Conservation (phyloP, 2,329 filamentous ascomycete species). For the Penicillium sp. region DNA sequence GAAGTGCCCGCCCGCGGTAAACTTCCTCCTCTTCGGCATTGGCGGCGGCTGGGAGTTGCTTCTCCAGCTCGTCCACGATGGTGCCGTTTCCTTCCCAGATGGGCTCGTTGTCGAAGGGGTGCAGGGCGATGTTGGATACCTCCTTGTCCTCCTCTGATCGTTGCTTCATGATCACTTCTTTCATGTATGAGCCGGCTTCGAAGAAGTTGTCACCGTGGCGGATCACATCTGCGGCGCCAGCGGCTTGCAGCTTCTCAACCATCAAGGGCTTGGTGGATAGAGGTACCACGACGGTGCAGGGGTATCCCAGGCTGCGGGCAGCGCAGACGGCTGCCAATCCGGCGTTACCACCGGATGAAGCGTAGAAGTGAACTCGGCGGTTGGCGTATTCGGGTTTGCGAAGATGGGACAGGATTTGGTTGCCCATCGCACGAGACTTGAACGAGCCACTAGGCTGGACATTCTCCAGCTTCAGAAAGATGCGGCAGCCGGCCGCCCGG, state of each 20-base stretch:
- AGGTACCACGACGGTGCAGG: slow-evolving; percentile 77
- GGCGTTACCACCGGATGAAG: slow-evolving; percentile 80
- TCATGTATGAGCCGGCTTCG: slow-evolving; percentile 71
- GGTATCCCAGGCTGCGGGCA: slow-evolving; percentile 65
- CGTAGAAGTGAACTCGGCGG: slow-evolving; percentile 71
- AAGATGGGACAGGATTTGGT: slow-evolving; percentile 65
- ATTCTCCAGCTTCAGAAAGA: slow-evolving; percentile 85
- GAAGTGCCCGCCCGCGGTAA: slow-evolving; percentile 37
- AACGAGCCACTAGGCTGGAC: slow-evolving; percentile 85
- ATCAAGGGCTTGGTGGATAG: slow-evolving; percentile 68
- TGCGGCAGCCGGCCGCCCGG: slow-evolving; percentile 72
- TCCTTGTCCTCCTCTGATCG: slow-evolving; percentile 28
- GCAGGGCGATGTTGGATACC: slow-evolving; percentile 46
- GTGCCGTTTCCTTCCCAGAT: slow-evolving; percentile 53
- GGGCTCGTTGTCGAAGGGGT: slow-evolving; percentile 51
- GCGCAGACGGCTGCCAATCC: slow-evolving; percentile 80
- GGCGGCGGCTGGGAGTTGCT: slow-evolving; percentile 42
- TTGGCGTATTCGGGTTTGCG: slow-evolving; percentile 44
- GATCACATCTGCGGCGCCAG: slow-evolving; percentile 69
- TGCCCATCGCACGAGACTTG: slow-evolving; percentile 77
- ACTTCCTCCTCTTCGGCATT: slow-evolving; percentile 35
- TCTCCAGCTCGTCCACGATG: slow-evolving; percentile 49
- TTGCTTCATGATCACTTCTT: slow-evolving; percentile 52
- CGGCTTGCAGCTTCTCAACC: slow-evolving; percentile 69
- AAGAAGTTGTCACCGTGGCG: slow-evolving; percentile 70